Base-by-base conservation (phyloP, 202 grass and related monocot genomes). In the Eragrostis tef region DNA sequence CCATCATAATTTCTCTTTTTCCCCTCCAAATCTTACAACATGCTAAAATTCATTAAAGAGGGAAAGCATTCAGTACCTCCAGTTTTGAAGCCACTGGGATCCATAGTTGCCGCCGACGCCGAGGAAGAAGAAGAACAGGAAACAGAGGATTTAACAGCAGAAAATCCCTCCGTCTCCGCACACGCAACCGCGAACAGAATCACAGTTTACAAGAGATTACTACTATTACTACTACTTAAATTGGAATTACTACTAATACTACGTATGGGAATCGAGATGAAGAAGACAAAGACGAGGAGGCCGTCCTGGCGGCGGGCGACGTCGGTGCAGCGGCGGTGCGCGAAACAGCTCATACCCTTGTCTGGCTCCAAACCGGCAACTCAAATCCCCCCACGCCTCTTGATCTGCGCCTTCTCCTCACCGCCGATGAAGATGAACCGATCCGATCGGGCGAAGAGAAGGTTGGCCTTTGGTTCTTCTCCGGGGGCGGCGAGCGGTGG, bases 251-350 rank as follows among this genome's bases (percentile, higher is more conserved):
- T 84, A 44, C 12, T 82, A 26, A 34, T 73, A 42, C 73, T 84
- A 88, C 67, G 89, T 89, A 99, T 99, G 90, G 96, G 96, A 99
- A 99, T 89, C 61, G 96, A 93, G 34, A 89, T 79, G 64, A 88
- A 91, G 81, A 99, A 92, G 74, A 99, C 74, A 73, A 99, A 95
- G 84, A 99, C 92, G 82, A 99, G 86, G 68, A 99, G 90, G 64
- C 96, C 96, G 87, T 99, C 96, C 92, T 93, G 91, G 74, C 79
- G 89, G 77, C 83, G 88, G 92, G 90, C 86, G 53, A 67, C 77
- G 88, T 91, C 90, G 74, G 90, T 91, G 84, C 86, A 86, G 69
- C 89, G 90, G 77, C 84, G 79, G 88, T 74, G 70, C 71, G 84
- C 87, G 64, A 93, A 94, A 58, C 92, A 93, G 96, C 90, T 95